Conservation (phyloP, 1,139 yeast species). For the Candida freyschussii region DNA sequence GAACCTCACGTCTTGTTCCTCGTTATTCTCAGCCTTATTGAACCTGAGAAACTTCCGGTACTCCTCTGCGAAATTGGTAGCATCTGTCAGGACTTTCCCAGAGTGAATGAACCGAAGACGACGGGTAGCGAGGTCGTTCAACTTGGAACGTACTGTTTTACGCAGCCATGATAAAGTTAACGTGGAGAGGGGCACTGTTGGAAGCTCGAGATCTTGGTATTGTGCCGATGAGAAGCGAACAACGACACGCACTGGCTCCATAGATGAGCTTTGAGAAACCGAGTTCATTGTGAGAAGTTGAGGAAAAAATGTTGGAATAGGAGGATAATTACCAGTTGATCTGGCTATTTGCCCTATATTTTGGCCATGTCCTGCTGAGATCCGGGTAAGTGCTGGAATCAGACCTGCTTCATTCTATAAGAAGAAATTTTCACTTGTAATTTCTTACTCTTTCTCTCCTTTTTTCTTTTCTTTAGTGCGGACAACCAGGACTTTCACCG, state of each 20-base stretch:
- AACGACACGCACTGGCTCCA: constrained; percentile 30
- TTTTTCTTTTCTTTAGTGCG: constrained; percentile 38
- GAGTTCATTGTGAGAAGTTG: too few species aligned
- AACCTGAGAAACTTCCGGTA: constrained; percentile 23
- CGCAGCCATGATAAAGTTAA: constrained; percentile 42
- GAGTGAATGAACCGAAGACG: constrained; percentile 68
- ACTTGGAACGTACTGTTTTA: constrained; percentile 36
- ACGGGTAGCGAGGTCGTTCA: constrained; percentile 34
- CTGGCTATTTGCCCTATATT: too few species aligned
- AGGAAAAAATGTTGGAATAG: too few species aligned
- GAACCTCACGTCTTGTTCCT: constrained; percentile 28
- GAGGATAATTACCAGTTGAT: too few species aligned
- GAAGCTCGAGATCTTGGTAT: constrained; percentile 40
- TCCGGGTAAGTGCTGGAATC: too few species aligned
- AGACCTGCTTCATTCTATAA: too few species aligned
- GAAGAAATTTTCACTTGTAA: constrained; percentile 5
- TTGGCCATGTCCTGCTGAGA: too few species aligned
- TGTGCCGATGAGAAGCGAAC: constrained; percentile 47
- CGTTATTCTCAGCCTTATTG: constrained; percentile 9
- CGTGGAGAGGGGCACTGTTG: constrained; percentile 33
- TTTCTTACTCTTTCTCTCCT: constrained; percentile 2
- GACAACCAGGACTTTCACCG: constrained; percentile 66
- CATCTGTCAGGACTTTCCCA: constrained; percentile 65
- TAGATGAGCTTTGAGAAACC: too few species aligned
- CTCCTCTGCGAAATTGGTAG: constrained; percentile 45